Conservation (phyloP, 176 grass and related monocot species). For the Juncus effusus region DNA sequence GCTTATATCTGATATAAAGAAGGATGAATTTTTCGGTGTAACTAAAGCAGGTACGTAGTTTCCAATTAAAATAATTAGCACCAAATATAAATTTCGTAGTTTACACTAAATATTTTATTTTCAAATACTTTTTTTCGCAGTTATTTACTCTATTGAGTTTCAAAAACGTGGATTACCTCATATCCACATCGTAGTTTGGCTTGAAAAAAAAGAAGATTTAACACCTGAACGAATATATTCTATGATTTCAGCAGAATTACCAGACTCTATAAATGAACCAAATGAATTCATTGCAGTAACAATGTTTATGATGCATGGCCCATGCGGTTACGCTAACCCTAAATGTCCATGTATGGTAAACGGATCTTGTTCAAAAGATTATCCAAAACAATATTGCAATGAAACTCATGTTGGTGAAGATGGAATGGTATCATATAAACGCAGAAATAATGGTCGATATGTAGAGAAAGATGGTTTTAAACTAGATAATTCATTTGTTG, state of each 20-base stretch:
- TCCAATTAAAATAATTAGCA: neutral
- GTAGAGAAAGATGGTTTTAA: constrained; percentile 13
- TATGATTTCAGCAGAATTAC: neutral
- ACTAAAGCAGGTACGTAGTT: constrained; percentile 12
- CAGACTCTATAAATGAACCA: neutral
- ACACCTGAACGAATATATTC: neutral
- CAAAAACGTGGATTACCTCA: constrained; percentile 8
- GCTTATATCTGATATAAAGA: constrained; percentile 14
- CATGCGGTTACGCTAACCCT: neutral
- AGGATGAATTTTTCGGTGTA: neutral
- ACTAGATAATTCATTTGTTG: constrained; percentile 17
- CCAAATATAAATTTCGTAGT: too few species aligned
- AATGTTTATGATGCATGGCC: constrained; percentile 1
- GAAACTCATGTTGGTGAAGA: neutral
- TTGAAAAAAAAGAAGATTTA: neutral
- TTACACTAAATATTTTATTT: neutral
- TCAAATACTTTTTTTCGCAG: neutral
- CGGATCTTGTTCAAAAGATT: neutral
- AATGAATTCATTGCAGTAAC: neutral
- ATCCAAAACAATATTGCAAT: neutral
- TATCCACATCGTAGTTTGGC: neutral
- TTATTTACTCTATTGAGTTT: constrained; percentile 19
- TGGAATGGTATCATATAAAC: neutral
- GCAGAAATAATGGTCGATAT: neutral
- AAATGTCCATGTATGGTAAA: neutral